Evolutionary conservation across 768 basidiomycete genomes (phyloP).

Genomic region (Rubroboletus satanas): DNA sequence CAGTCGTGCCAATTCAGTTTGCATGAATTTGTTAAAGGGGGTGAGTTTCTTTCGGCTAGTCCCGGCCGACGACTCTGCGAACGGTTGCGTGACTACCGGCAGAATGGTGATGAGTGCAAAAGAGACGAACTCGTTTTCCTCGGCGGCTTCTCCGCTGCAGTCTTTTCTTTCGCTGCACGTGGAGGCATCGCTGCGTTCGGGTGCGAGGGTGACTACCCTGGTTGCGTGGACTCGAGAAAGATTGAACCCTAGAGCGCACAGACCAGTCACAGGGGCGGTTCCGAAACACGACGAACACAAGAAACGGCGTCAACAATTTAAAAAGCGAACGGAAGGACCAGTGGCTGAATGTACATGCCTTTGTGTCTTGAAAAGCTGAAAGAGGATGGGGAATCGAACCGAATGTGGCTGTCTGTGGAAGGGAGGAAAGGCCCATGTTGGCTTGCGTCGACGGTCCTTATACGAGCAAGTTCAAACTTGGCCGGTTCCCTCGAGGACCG

Average conservation of each 20-base stretch:
- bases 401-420: slow-evolving; percentile 37
- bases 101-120: slow-evolving; percentile 12
- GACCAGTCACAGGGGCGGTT: slow-evolving; percentile 32
- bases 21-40: slow-evolving; percentile 78
- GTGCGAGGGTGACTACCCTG: slow-evolving; percentile 4
- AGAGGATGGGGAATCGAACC: slow-evolving; percentile 12
- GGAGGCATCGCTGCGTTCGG: slow-evolving; percentile 39
- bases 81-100: slow-evolving; percentile 11
- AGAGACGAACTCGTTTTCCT: slow-evolving; percentile 50
- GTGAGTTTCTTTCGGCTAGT: slow-evolving; percentile 58
- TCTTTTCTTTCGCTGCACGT: slow-evolving; percentile 37
- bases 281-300: slow-evolving; percentile 1
- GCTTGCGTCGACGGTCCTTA: slow-evolving; percentile 54
- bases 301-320: slow-evolving; percentile 2
- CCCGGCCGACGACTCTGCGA: slow-evolving; percentile 51
- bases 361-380: slow-evolving; percentile 7
- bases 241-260: slow-evolving; percentile 22
- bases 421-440: slow-evolving; percentile 48
- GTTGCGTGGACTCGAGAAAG: slow-evolving; percentile 12
- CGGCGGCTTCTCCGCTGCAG: slow-evolving; percentile 43
- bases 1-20: slow-evolving; percentile 73
- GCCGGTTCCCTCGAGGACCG: slow-evolving; percentile 21
- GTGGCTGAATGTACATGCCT: slow-evolving; percentile 6
- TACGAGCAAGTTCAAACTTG: slow-evolving; percentile 38
- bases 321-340: slow-evolving; percentile 4